phyloP scores from a whole-genome alignment of 306 rosid species.

The Acacia melanoxylon region DNA sequence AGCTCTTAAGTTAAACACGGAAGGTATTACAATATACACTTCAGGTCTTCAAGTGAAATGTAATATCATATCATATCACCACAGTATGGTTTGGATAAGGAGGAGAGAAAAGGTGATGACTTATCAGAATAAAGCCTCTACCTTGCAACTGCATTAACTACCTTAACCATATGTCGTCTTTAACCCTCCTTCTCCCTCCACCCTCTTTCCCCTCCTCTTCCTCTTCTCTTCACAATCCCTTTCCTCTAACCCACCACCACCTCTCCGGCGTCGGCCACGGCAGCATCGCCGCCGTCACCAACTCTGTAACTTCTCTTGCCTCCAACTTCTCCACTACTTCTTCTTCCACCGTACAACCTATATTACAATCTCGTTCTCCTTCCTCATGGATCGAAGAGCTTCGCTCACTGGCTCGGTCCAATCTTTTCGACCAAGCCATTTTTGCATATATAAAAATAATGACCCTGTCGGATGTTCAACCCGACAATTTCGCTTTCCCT shows the following conservation, averaged over 20 bases:
- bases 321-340: neutral
- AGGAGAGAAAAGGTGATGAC: neutral
- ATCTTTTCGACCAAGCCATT: conserved; percentile 57
- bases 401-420: conserved; percentile 56
- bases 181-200: conserved; percentile 17
- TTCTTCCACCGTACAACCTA: conserved; percentile 9
- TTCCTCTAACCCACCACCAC: neutral
- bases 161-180: neutral
- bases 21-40: too few relatives aligned
- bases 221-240: neutral
- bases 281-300: neutral
- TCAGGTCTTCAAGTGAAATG: too few relatives aligned
- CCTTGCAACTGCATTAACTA: conserved; percentile 5
- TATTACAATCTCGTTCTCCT: conserved; percentile 40
- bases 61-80: neutral
- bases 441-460: conserved; percentile 56
- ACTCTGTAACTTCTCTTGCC: neutral
- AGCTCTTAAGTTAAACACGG: too few relatives aligned
- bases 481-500: conserved; percentile 85
- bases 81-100: neutral
- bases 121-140: neutral
- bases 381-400: conserved; percentile 63
- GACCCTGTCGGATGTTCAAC: conserved; percentile 38
- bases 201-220: conserved; percentile 13
- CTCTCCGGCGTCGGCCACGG: neutral